Evolutionary conservation across 331 rosid genomes (phyloP).

Genomic region (Malus hybrid): DNA sequence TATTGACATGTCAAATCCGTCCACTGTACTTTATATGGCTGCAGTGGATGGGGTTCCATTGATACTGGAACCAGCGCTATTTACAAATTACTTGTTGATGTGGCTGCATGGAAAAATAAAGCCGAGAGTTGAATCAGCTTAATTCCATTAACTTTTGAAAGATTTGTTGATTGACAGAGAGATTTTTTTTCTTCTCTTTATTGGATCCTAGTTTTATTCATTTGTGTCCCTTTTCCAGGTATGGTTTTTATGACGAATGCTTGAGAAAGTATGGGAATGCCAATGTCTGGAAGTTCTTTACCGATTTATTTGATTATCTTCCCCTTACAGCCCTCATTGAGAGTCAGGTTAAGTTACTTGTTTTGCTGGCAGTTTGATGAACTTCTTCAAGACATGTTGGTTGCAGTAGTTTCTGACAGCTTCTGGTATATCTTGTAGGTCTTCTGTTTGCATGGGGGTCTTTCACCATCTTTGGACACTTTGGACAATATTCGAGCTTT

Average conservation of each 20-base stretch:
- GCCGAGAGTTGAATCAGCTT: neutral
- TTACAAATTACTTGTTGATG: neutral
- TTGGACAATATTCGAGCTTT: constrained; percentile 87
- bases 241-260: constrained; percentile 98
- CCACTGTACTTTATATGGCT: neutral
- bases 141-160: neutral
- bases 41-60: neutral
- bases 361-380: neutral
- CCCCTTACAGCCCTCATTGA: constrained; percentile 98
- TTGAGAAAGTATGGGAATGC: constrained; percentile 98
- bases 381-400: neutral
- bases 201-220: neutral
- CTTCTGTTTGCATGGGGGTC: constrained; percentile 99
- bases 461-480: constrained; percentile 95
- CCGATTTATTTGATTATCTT: constrained; percentile 91
- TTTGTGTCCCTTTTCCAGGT: constrained; percentile 49
- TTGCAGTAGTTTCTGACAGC: constrained; percentile 7
- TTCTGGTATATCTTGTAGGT: constrained; percentile 44
- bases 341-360: constrained; percentile 71
- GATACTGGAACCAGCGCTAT: neutral
- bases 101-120: neutral
- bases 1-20: neutral
- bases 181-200: neutral
- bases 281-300: constrained; percentile 93
- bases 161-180: neutral